Percentiles rank a stretch among this genome's conserved stretches.
These are phyloP conservation scores for Backusella macrospora DNA, from an alignment of 192 early-diverging fungal genomes.

Conservation along the genomic window DNA sequence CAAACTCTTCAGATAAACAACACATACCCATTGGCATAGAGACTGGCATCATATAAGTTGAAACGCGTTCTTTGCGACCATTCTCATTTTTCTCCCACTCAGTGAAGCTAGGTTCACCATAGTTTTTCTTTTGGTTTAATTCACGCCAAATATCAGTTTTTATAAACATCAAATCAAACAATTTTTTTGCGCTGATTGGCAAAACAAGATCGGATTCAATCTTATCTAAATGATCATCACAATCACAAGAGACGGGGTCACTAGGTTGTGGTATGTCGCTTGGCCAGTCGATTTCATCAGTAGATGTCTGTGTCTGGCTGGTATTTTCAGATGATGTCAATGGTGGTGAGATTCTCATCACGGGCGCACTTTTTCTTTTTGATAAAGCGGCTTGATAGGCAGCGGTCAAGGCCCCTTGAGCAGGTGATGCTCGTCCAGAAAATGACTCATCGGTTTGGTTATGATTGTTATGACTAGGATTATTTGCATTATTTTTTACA, in stretches of 20 bases:
- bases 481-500: not conserved
- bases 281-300: slow-evolving; percentile 33
- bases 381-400: slow-evolving; percentile 13
- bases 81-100: slow-evolving; percentile 14
- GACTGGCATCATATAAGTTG: slow-evolving; percentile 70
- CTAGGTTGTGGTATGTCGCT: slow-evolving; percentile 43
- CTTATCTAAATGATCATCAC: slow-evolving; percentile 70
- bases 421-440: slow-evolving; percentile 18
- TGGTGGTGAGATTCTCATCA: not conserved
- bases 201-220: slow-evolving; percentile 54
- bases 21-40: slow-evolving; percentile 68
- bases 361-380: not conserved
- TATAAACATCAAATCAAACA: slow-evolving; percentile 60
- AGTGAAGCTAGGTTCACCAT: not conserved
- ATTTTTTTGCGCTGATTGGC: slow-evolving; percentile 55
- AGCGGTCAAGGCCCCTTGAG: slow-evolving; percentile 18
- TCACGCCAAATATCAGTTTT: slow-evolving; percentile 1
- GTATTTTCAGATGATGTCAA: not conserved
- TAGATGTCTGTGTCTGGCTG: not conserved
- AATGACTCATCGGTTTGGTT: not conserved
- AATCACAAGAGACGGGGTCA: slow-evolving; percentile 58
- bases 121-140: not conserved
- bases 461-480: not conserved
- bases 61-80: slow-evolving; percentile 35
- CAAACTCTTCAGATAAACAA: too few relatives aligned